Conservation (phyloP, 2,329 filamentous ascomycete genomes). For the Sclerotinia borealis region DNA sequence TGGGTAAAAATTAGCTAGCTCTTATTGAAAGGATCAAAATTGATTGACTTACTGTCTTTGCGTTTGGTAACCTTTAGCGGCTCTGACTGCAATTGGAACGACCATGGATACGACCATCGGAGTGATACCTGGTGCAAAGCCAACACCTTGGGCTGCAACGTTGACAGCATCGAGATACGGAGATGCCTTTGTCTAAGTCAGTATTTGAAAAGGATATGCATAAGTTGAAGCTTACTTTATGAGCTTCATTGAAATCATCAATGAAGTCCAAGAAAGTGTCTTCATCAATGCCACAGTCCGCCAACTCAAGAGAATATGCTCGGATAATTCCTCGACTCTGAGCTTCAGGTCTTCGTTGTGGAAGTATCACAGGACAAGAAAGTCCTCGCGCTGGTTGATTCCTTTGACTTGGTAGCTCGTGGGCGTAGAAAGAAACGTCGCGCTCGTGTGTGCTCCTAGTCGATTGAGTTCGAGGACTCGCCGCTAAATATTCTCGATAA, state of each 20-base stretch:
- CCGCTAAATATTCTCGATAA: background rate
- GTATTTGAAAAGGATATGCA: background rate
- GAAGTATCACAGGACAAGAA: conserved; percentile 43
- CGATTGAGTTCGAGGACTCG: background rate
- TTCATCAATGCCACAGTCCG: conserved; percentile 41
- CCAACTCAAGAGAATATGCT: conserved; percentile 41
- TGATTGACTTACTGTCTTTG: conserved; percentile 7
- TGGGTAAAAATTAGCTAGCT: background rate
- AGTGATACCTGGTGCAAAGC: conserved; percentile 35
- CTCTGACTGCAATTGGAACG: conserved; percentile 37
- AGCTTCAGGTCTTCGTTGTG: conserved; percentile 42
- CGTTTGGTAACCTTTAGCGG: conserved; percentile 32
- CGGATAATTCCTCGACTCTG: conserved; percentile 43
- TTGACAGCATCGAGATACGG: conserved; percentile 38
- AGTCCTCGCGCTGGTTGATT: background rate
- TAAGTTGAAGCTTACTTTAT: conserved; percentile 10
- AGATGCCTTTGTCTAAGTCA: conserved; percentile 19
- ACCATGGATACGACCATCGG: conserved; percentile 38
- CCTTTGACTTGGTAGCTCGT: background rate
- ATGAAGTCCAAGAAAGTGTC: conserved; percentile 43
- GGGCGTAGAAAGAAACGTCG: background rate
- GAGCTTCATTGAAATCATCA: conserved; percentile 38
- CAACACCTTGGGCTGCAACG: conserved; percentile 35
- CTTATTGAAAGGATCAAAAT: background rate
- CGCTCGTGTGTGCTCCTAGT: background rate